A percentile compares a stretch with the other conserved stretches of the same genome.
Evolutionary conservation across 106 monocot genomes (phyloP).

Genomic region (Platanthera zijinensis): DNA sequence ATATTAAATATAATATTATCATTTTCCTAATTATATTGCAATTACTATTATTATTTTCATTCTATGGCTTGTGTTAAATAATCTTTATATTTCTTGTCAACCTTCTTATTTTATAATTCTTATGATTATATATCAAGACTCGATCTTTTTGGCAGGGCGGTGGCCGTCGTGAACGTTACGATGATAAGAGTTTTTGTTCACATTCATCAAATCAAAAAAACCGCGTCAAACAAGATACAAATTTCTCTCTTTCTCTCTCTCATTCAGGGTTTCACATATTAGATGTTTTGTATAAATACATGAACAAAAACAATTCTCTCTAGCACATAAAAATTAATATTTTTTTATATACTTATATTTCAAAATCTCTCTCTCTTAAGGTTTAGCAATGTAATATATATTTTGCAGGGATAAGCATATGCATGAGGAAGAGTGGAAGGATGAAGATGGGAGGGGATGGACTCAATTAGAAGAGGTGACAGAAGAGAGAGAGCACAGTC

Average conservation of each 20-base stretch:
- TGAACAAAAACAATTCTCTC: too few relatives aligned
- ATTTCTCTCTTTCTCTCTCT: neutral
- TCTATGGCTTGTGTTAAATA: too few relatives aligned
- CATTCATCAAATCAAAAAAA: neutral
- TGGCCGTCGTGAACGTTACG: too few relatives aligned
- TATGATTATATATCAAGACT: too few relatives aligned
- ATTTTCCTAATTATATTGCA: too few relatives aligned
- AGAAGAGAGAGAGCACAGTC: constrained; percentile 1
- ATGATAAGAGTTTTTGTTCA: neutral
- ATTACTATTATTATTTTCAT: too few relatives aligned
- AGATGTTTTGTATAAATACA: neutral
- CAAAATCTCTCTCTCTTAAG: neutral
- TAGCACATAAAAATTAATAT: neutral
- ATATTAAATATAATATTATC: too few relatives aligned
- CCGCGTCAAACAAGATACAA: neutral
- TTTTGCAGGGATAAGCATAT: neutral
- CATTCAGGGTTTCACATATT: neutral
- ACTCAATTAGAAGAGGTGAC: neutral
- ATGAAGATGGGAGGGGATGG: neutral
- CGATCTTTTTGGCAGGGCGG: too few relatives aligned
- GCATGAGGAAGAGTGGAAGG: too few relatives aligned
- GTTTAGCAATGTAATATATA: neutral
- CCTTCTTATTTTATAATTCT: too few relatives aligned
- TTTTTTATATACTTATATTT: neutral
- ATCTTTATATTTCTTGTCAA: too few relatives aligned